phyloP scores from a whole-genome alignment of 129 eudicot genomes.

The Oenanthe sinensis region DNA sequence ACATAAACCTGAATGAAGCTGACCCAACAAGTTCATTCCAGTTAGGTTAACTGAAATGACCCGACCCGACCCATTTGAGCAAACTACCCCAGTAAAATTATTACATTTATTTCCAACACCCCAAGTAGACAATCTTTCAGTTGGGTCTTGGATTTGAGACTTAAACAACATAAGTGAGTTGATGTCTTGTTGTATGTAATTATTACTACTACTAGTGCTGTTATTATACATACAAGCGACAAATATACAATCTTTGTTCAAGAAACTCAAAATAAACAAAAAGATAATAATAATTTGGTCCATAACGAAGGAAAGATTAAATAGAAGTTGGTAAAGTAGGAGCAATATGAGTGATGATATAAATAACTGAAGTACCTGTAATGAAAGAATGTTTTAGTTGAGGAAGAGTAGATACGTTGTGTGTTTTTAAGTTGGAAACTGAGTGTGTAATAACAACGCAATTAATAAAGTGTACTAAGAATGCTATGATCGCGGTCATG shows the following conservation, averaged over 20 bases:
- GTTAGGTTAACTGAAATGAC: constrained; percentile 57
- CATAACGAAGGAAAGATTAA: constrained; percentile 18
- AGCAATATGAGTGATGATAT: background rate
- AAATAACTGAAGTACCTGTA: background rate
- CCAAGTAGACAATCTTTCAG: constrained; percentile 48
- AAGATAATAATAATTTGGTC: constrained; percentile 23
- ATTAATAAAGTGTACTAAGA: too few relatives aligned
- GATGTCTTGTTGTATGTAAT: constrained; percentile 29
- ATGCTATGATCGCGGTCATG: too few relatives aligned
- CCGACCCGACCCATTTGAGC: constrained; percentile 60
- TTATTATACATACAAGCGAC: constrained; percentile 12
- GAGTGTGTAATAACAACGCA: background rate
- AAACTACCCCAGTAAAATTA: constrained; percentile 61
- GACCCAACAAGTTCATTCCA: constrained; percentile 50
- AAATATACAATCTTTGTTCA: constrained; percentile 16
- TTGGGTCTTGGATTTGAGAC: constrained; percentile 56
- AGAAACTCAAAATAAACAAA: constrained; percentile 14
- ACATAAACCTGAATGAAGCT: constrained; percentile 57
- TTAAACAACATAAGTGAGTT: constrained; percentile 56
- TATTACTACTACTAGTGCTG: background rate
- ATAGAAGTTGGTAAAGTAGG: background rate
- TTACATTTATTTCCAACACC: constrained; percentile 40
- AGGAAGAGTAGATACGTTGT: background rate
- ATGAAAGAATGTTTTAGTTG: background rate
- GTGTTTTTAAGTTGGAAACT: background rate